Evolutionary conservation across 768 basidiomycete genomes (phyloP).

Genomic region (Mycena chlorophos): DNA sequence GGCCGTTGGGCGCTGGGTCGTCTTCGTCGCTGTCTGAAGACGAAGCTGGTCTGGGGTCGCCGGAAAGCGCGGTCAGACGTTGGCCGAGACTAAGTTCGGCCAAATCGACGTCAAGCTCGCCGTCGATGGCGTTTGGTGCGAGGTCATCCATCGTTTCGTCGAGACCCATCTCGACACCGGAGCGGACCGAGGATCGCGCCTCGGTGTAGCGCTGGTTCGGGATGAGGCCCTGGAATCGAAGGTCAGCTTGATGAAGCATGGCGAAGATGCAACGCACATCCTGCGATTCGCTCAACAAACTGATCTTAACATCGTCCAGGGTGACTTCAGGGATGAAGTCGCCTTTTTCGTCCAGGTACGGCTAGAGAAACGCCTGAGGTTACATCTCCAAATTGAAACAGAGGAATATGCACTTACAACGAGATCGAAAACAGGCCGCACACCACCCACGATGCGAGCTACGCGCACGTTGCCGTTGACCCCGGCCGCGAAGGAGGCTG

Average conservation of each 20-base stretch:
- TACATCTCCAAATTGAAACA: conserved; percentile 1
- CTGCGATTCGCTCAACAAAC: conserved; percentile 23
- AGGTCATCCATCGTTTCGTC: conserved; percentile 56
- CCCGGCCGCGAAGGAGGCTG: conserved; percentile 45
- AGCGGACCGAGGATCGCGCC: conserved; percentile 55
- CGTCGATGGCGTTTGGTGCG: conserved; percentile 54
- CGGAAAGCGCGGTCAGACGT: conserved; percentile 74
- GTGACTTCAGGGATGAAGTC: conserved; percentile 52
- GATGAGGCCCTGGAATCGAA: conserved; percentile 31
- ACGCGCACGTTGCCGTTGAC: conserved; percentile 48
- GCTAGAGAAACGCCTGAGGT: conserved; percentile 35
- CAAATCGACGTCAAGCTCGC: conserved; percentile 76
- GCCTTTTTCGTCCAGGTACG: conserved; percentile 54
- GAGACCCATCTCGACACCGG: conserved; percentile 67
- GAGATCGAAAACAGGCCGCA: conserved; percentile 58
- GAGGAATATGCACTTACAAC: conserved; percentile 45
- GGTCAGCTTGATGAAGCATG: neutral
- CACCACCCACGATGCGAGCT: conserved; percentile 54
- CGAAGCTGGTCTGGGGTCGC: conserved; percentile 40
- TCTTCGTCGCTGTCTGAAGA: conserved; percentile 53
- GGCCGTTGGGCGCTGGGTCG: conserved; percentile 23
- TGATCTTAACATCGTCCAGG: conserved; percentile 41
- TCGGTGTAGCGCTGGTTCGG: conserved; percentile 71
- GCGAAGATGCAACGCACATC: conserved; percentile 19
- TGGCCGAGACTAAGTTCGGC: conserved; percentile 93